These are phyloP conservation scores for Trichoderma virens DNA, from an alignment of 495 filamentous ascomycete genomes.

Conservation along the genomic window DNA sequence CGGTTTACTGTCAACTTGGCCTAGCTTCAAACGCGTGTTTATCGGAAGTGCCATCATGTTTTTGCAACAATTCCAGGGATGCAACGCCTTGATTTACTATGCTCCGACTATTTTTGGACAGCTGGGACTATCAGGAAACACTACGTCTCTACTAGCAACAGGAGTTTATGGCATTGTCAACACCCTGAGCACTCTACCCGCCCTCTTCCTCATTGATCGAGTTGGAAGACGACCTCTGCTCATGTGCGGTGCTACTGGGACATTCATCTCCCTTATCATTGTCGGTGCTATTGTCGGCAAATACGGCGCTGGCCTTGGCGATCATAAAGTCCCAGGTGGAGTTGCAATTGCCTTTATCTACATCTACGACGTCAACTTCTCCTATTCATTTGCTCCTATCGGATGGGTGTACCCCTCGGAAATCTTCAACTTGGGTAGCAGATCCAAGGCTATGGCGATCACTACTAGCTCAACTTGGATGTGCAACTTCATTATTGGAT, in stretches of 20 bases:
- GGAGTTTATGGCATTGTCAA: slow-evolving; percentile 35
- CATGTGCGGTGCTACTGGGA: slow-evolving; percentile 35
- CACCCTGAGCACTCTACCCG: slow-evolving; percentile 31
- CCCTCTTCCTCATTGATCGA: slow-evolving; percentile 13
- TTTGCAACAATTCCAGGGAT: slow-evolving; percentile 34
- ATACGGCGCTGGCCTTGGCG: slow-evolving; percentile 37
- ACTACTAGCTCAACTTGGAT: slow-evolving; percentile 39
- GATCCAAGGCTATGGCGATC: slow-evolving; percentile 49
- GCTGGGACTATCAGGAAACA: slow-evolving; percentile 46
- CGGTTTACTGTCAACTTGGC: slow-evolving; percentile 21
- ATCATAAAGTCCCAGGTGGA: slow-evolving; percentile 48
- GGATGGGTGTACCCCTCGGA: slow-evolving; percentile 46
- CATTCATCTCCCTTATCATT: slow-evolving; percentile 37
- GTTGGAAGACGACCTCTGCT: slow-evolving; percentile 9
- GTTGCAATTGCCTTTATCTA: slow-evolving; percentile 53
- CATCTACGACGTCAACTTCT: slow-evolving; percentile 55
- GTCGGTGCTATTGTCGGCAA: slow-evolving; percentile 47
- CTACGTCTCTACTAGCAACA: slow-evolving; percentile 38
- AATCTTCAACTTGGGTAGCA: slow-evolving; percentile 47
- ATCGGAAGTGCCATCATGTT: slow-evolving; percentile 19
- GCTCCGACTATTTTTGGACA: slow-evolving; percentile 51
- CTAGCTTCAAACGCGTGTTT: slow-evolving; percentile 20
- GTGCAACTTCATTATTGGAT: slow-evolving; percentile 51
- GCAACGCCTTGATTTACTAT: slow-evolving; percentile 37
- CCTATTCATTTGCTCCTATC: slow-evolving; percentile 30